These are phyloP conservation scores for Pythium oligandrum DNA, from an alignment of 352 stramenopile species.

Conservation along the genomic window DNA sequence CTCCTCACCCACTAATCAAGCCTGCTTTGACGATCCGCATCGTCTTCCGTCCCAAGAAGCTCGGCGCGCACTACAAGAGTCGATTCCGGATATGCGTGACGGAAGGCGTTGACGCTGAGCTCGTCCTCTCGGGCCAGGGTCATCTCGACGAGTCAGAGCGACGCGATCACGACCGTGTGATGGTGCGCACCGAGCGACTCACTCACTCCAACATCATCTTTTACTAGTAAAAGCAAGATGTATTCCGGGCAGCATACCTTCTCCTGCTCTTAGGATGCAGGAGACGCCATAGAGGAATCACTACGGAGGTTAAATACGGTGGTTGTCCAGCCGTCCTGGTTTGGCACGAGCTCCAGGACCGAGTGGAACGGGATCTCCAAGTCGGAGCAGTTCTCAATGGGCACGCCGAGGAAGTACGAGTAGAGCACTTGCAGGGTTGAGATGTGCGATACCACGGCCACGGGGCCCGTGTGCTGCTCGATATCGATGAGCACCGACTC, in stretches of 20 bases:
- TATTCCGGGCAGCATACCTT: too few species aligned
- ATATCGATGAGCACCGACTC: slow-evolving; percentile 93
- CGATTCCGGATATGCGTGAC: slow-evolving; percentile 66
- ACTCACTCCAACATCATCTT: slow-evolving; percentile 54
- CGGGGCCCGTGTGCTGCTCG: slow-evolving; percentile 80
- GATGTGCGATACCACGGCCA: slow-evolving; percentile 84
- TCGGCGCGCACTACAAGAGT: slow-evolving; percentile 42
- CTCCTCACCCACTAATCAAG: slow-evolving; percentile 18
- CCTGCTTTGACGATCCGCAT: slow-evolving; percentile 38
- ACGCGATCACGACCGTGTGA: slow-evolving; percentile 40
- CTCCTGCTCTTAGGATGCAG: too few species aligned
- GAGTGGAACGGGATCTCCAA: slow-evolving; percentile 85
- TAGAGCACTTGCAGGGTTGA: slow-evolving; percentile 85
- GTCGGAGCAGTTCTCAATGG: slow-evolving; percentile 69
- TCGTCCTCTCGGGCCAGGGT: slow-evolving; percentile 64
- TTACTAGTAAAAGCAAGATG: background rate
- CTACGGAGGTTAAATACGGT: slow-evolving; percentile 79
- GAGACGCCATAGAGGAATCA: background rate
- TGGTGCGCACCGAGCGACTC: slow-evolving; percentile 33
- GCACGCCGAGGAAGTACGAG: slow-evolving; percentile 80
- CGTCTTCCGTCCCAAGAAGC: slow-evolving; percentile 38
- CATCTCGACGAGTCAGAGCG: slow-evolving; percentile 51
- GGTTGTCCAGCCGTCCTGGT: slow-evolving; percentile 76
- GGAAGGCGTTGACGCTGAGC: slow-evolving; percentile 55
- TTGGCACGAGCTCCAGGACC: slow-evolving; percentile 76